Conservation (phyloP, 805 yeast species). For the Candida dajiaensis region DNA sequence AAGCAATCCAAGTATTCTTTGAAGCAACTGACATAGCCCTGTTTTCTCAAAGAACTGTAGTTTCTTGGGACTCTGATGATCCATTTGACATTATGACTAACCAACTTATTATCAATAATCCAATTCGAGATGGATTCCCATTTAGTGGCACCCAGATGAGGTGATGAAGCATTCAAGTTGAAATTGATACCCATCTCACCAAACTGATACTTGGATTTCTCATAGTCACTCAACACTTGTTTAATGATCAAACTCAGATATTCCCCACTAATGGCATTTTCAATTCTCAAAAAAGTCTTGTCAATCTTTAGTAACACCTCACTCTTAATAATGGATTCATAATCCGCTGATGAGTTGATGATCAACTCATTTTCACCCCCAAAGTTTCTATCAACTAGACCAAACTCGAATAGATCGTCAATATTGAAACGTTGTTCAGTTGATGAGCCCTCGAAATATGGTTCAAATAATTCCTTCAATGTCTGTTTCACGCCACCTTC, state of each 20-base stretch:
- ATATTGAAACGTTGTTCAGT: constrained; percentile 22
- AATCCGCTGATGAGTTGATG: constrained; percentile 16
- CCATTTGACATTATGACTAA: constrained; percentile 36
- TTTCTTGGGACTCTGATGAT: constrained; percentile 29
- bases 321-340: constrained; percentile 19
- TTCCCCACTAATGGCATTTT: constrained; percentile 32
- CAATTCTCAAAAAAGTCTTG: constrained; percentile 30
- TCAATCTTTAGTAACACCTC: constrained; percentile 26
- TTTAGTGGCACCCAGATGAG: constrained; percentile 6
- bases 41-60: constrained; percentile 21
- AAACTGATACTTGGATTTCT: constrained; percentile 33
- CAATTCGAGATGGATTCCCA: constrained; percentile 31
- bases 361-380: constrained; percentile 20
- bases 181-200: constrained; percentile 33
- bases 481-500: constrained; percentile 22
- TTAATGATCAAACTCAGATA: constrained; percentile 30
- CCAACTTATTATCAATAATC: constrained; percentile 30
- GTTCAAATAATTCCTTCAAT: constrained; percentile 20
- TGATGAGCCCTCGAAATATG: constrained; percentile 26
- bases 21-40: constrained; percentile 21
- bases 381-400: constrained; percentile 20
- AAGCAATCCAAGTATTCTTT: constrained; percentile 28
- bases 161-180: constrained; percentile 15
- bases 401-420: constrained; percentile 26
- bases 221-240: constrained; percentile 28